phyloP scores from a whole-genome alignment of 441 rosid genomes.

The Euphorbia schlechtendalii region DNA sequence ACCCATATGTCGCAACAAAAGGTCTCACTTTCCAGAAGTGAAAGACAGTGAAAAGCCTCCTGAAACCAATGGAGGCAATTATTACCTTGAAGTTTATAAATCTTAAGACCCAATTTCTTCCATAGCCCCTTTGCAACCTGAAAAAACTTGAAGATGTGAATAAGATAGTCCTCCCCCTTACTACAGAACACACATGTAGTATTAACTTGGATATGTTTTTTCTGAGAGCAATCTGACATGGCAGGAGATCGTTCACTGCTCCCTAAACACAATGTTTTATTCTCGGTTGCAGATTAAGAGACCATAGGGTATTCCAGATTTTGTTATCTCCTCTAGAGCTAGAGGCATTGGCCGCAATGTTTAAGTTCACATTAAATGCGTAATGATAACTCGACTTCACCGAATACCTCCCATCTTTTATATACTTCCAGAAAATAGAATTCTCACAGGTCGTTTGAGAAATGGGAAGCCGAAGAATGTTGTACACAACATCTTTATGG shows the following conservation, averaged over 20 bases:
- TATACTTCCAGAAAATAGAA: background rate
- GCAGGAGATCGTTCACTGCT: background rate
- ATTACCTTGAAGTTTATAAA: no score
- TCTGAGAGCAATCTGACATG: background rate
- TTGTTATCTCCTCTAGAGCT: background rate
- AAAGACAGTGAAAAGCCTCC: background rate
- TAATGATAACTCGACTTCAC: background rate
- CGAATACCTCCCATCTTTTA: background rate
- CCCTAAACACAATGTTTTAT: background rate
- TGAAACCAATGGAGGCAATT: no score
- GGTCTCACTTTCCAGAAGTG: no score
- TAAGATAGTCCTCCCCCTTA: background rate
- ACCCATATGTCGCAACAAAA: no score
- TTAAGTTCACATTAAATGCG: background rate
- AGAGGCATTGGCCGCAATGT: background rate
- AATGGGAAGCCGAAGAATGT: background rate
- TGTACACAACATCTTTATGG: background rate
- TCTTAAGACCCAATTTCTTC: no score
- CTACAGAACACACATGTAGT: background rate
- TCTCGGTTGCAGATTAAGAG: background rate
- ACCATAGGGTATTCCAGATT: background rate
- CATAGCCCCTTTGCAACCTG: no score
- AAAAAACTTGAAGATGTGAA: no score
- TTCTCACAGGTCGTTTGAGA: background rate
- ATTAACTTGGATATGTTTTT: no score